These are phyloP conservation scores for Mortierella sp. DNA, from an alignment of 371 early-diverging fungal genomes.

Conservation along the genomic window DNA sequence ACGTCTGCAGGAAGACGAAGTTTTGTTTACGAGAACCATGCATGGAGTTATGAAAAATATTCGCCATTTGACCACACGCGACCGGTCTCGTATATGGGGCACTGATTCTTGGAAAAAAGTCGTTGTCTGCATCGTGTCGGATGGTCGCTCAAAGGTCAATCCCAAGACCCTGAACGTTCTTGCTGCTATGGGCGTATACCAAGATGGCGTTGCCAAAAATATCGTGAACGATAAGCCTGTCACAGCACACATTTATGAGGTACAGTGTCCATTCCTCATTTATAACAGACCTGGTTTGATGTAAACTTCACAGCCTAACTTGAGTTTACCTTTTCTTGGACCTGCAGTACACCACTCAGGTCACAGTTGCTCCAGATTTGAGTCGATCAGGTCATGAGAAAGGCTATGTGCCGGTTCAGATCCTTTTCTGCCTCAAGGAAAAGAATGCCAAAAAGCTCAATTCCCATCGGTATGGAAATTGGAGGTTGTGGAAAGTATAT, in stretches of 20 bases:
- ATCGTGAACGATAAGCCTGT: slow-evolving; percentile 70
- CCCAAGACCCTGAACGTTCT: slow-evolving; percentile 78
- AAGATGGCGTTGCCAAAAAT: slow-evolving; percentile 82
- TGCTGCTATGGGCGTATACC: slow-evolving; percentile 88
- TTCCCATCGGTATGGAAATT: slow-evolving; percentile 66
- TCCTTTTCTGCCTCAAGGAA: slow-evolving; percentile 89
- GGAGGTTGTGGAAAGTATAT: background rate
- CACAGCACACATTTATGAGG: slow-evolving; percentile 89
- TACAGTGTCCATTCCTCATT: too few relatives aligned
- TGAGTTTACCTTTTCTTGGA: too few relatives aligned
- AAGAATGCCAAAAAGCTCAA: slow-evolving; percentile 81
- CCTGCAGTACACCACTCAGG: slow-evolving; percentile 78
- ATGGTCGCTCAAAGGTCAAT: slow-evolving; percentile 76
- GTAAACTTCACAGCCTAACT: too few relatives aligned
- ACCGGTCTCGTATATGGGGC: slow-evolving; percentile 79
- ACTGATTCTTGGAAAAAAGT: slow-evolving; percentile 88
- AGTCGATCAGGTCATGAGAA: slow-evolving; percentile 63
- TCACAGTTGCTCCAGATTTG: slow-evolving; percentile 72
- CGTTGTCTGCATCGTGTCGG: slow-evolving; percentile 84
- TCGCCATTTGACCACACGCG: slow-evolving; percentile 78
- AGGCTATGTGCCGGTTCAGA: slow-evolving; percentile 78
- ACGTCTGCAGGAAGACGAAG: slow-evolving; percentile 70
- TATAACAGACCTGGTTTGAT: too few relatives aligned
- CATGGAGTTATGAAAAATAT: slow-evolving; percentile 84
- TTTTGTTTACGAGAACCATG: slow-evolving; percentile 83